These are phyloP conservation scores for Nakazawaea anatomiae DNA, from an alignment of 805 yeast species.

Conservation along the genomic window DNA sequence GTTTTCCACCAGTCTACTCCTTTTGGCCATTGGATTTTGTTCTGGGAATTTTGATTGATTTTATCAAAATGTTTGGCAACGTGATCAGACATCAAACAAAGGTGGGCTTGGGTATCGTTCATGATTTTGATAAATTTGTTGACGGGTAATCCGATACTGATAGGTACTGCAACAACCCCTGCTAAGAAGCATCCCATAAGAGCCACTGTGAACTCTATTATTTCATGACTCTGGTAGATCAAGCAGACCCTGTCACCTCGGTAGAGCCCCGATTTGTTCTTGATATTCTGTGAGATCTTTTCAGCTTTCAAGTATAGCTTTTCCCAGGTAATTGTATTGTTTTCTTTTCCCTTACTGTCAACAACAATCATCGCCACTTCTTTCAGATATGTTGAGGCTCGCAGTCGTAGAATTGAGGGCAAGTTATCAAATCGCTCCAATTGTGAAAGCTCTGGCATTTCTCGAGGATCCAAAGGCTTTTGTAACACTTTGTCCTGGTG, in stretches of 20 bases:
- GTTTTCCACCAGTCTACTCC: constrained; percentile 77
- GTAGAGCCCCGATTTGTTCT: constrained; percentile 65
- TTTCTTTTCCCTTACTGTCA: constrained; percentile 79
- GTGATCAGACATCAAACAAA: constrained; percentile 75
- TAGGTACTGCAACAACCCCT: constrained; percentile 92
- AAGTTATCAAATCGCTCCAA: constrained; percentile 52
- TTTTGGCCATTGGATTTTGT: constrained; percentile 61
- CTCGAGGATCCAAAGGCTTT: constrained; percentile 60
- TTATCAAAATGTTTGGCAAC: constrained; percentile 73
- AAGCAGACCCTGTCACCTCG: constrained; percentile 81
- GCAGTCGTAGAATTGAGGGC: constrained; percentile 63
- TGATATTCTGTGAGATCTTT: constrained; percentile 79
- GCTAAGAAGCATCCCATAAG: constrained; percentile 89
- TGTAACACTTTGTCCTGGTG: constrained; percentile 35
- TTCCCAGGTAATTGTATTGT: constrained; percentile 78
- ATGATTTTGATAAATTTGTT: constrained; percentile 69
- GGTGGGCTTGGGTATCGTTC: constrained; percentile 66
- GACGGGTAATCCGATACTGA: constrained; percentile 66
- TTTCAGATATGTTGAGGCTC: constrained; percentile 61
- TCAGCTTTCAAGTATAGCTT: constrained; percentile 78
- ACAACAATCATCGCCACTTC: constrained; percentile 69
- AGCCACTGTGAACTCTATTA: constrained; percentile 80
- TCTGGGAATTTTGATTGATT: constrained; percentile 36
- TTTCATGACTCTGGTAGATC: constrained; percentile 78
- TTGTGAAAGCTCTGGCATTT: constrained; percentile 27